Evolutionary conservation across 1,139 yeast species (phyloP), one percentile per base, ranked within the genome.

Genomic region (Geotrichum citri-aurantii): DNA sequence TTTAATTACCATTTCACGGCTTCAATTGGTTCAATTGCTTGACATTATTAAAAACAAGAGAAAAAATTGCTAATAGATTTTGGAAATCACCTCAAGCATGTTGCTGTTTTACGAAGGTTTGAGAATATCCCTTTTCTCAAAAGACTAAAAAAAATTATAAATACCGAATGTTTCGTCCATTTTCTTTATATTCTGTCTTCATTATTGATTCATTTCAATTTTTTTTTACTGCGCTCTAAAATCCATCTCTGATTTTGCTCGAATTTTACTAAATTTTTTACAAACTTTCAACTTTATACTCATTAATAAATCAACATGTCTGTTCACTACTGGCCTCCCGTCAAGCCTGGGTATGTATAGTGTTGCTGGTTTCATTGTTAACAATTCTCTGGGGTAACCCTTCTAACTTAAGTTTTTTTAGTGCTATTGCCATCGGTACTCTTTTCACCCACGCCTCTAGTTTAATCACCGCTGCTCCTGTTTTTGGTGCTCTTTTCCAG

Each of bases 371-470:
- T 3, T 42, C 10, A n/a, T 42, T 42, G 47, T 14, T 14, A 10
- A 27, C 5, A 2, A 17, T 46, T 12, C 21, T 1, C 3, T 37
- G 21, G n/a, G n/a, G 12, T 27, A 29, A 10, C 24, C 3, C 29
- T 50, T n/a, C 52, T 50, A 50, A 50, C 26, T 5, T 21, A 27
- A 3, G 12, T 23, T 21, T n/a, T 14, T 50, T 6, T 50, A 70
- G 69, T 70, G 72, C 79, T 37, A 67, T 75, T 60, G 76, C 77
- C 52, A 62, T 76, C 59, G 79, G 79, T 54, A 70, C 79, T 50
- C 72, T 68, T 59, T 76, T 72, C 68, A 63, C 72, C 59, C 78
- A 76, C 65, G 69, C 70, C 55, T 62, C 75, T 56, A 64, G 71
- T 56, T 70, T 75, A 61, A 56, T 76, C 54, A 66, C 72, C 48